Percentiles rank a stretch among this genome's conserved stretches.
Conservation (phyloP, 352 stramenopile genomes). For the Globisporangium paroecandrum region DNA sequence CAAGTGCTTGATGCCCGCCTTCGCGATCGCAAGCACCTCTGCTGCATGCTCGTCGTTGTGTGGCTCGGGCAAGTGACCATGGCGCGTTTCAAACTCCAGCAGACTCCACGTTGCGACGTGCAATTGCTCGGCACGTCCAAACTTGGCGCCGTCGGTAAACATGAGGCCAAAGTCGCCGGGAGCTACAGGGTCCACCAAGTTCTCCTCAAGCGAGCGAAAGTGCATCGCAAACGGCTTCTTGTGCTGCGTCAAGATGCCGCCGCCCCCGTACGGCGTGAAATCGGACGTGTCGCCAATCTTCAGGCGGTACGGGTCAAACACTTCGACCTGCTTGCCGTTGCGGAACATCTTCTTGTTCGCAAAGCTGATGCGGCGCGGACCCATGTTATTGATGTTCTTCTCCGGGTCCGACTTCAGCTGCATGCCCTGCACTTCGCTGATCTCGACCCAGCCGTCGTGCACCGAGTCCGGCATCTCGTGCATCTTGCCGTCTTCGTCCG, state of each 20-base stretch:
- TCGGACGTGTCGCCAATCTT: slow-evolving; percentile 81
- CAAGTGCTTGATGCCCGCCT: slow-evolving; percentile 59
- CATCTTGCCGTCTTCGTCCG: slow-evolving; percentile 86
- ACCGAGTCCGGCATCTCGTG: slow-evolving; percentile 85
- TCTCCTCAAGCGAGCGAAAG: slow-evolving; percentile 76
- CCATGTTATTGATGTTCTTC: slow-evolving; percentile 76
- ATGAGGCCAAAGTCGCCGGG: slow-evolving; percentile 77
- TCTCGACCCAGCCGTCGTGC: slow-evolving; percentile 83
- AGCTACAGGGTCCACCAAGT: slow-evolving; percentile 58
- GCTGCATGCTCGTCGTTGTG: slow-evolving; percentile 62
- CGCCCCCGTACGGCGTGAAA: slow-evolving; percentile 78
- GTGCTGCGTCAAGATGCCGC: slow-evolving; percentile 76
- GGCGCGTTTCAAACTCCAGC: slow-evolving; percentile 72
- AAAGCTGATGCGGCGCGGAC: slow-evolving; percentile 72
- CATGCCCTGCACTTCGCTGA: slow-evolving; percentile 84
- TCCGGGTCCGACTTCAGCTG: slow-evolving; percentile 47
- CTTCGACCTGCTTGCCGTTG: slow-evolving; percentile 81
- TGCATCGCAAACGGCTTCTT: slow-evolving; percentile 79
- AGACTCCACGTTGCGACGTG: slow-evolving; percentile 76
- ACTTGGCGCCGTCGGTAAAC: slow-evolving; percentile 86
- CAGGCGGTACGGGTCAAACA: slow-evolving; percentile 80
- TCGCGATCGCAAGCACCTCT: slow-evolving; percentile 68
- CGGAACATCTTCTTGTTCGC: slow-evolving; percentile 84
- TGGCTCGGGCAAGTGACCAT: slow-evolving; percentile 57
- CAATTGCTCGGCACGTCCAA: slow-evolving; percentile 81